Percentiles rank a stretch among this genome's conserved stretches.
These are phyloP conservation scores for Scedosporium aurantiacum DNA, from an alignment of 2,329 filamentous ascomycete genomes.

Conservation along the genomic window DNA sequence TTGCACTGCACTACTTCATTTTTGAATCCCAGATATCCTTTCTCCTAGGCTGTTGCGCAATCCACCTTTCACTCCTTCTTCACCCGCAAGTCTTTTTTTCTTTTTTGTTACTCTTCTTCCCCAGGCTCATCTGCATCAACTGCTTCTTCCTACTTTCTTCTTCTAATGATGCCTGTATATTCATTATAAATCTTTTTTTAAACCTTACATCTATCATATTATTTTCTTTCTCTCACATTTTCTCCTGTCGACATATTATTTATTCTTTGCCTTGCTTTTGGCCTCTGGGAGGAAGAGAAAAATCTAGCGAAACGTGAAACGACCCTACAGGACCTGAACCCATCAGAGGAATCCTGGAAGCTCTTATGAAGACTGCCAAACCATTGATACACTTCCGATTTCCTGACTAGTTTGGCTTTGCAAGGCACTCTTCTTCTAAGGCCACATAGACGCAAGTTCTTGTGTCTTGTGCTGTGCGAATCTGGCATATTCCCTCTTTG, in stretches of 20 bases:
- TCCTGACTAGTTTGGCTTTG: background rate
- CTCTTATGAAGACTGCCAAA: background rate
- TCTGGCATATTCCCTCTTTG: too few relatives aligned
- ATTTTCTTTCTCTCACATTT: background rate
- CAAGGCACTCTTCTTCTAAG: background rate
- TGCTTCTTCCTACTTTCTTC: slow-evolving; percentile 8
- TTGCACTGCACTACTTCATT: background rate
- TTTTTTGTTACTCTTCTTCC: slow-evolving; percentile 2
- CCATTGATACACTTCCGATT: background rate
- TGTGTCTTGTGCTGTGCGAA: background rate
- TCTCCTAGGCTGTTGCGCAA: background rate
- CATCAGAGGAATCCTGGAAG: background rate
- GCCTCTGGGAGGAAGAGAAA: slow-evolving; percentile 6
- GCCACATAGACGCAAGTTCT: background rate
- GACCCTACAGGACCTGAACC: background rate
- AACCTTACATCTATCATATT: background rate
- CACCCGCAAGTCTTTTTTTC: background rate
- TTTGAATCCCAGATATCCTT: background rate
- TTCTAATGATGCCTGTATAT: slow-evolving; percentile 20
- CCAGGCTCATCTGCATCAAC: slow-evolving; percentile 10
- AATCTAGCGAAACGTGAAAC: background rate
- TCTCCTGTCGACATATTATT: slow-evolving; percentile 4
- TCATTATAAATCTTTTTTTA: slow-evolving; percentile 11
- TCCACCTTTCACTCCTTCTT: background rate
- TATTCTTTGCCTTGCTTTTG: slow-evolving; percentile 3